Base-by-base conservation (phyloP, 352 stramenopile species). In the Blastocystis sp. region DNA sequence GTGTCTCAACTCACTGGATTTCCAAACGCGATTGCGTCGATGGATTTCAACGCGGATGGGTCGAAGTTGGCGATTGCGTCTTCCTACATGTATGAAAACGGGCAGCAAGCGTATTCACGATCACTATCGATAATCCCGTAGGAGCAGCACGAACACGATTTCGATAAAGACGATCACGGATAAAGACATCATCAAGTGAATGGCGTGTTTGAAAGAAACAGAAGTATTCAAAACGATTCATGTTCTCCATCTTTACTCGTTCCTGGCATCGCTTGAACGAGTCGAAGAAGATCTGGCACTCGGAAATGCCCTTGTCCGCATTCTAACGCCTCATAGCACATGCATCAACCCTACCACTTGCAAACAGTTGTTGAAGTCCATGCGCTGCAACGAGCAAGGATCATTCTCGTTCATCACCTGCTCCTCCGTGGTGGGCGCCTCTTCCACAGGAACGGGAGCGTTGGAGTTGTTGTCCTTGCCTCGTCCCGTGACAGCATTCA, bases 31-130 rank as follows among this genome's bases (percentile, higher is more conserved):
- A 93, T 96, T 76, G 92, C 94, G 3, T 91, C 94, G 37, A 91
- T 96, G 88, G 93, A 94, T 65, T 96, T 95, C 88, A 96, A 95
- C 80, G 91, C 94, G 82, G 93, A 96, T 77, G 94, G 94, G 70
- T 94, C 93, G 1, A 79, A 94, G 74, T 92, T 96, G n/a, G 94
- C 93, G 13, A 91, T 96, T 55, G 94, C 94, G 6, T 91, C 93
- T 62, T 96, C 94, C 26, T 95, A 96, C 91, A 95, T 94, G 29
- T 96, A 95, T 88, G 94, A 96, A 76, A 92, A 95, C 88, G 94
- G 94, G 45, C 92, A 95, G 81, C 95, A 95, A 91, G 93, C 95
- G 93, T 66, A 19, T 13, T 62, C 19, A 6, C 35, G 19, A 62
- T 35, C 19, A 26, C 26, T 59, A 19, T 62, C 61, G 65, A 76